These are phyloP conservation scores for Erythrobasidium hasegawianum DNA, from an alignment of 1,284 basidiomycete genomes.

Conservation along the genomic window DNA sequence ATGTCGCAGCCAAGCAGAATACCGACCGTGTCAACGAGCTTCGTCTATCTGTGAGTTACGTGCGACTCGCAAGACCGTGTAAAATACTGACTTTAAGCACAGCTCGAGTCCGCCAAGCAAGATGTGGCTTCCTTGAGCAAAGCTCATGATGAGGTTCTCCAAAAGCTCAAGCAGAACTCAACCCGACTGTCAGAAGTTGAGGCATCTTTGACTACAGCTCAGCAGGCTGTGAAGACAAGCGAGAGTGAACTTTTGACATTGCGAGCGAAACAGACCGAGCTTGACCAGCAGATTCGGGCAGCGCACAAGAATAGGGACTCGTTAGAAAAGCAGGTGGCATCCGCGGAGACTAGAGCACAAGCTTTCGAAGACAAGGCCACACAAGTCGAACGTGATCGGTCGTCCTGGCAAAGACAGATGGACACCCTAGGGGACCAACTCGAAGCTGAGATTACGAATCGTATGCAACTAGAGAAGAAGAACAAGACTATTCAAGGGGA, in stretches of 20 bases:
- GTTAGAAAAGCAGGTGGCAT: slow-evolving; percentile 69
- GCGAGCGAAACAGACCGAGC: slow-evolving; percentile 66
- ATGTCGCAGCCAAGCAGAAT: slow-evolving; percentile 41
- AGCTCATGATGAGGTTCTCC: slow-evolving; percentile 57
- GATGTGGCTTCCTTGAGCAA: slow-evolving; percentile 53
- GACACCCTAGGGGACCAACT: slow-evolving; percentile 65
- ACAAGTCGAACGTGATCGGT: slow-evolving; percentile 75
- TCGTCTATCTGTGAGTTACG: slow-evolving; percentile 48
- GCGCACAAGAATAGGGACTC: slow-evolving; percentile 53
- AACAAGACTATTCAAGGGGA: slow-evolving; percentile 66
- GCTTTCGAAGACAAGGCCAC: slow-evolving; percentile 83
- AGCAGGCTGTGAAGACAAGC: slow-evolving; percentile 64
- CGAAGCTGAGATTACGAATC: slow-evolving; percentile 65
- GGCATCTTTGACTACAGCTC: slow-evolving; percentile 58
- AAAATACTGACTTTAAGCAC: slow-evolving; percentile 55
- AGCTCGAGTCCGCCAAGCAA: slow-evolving; percentile 58
- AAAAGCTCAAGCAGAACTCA: slow-evolving; percentile 43
- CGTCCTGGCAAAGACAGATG: slow-evolving; percentile 66
- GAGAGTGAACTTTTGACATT: slow-evolving; percentile 72
- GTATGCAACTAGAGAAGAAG: slow-evolving; percentile 67
- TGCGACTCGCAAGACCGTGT: background rate
- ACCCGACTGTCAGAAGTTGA: slow-evolving; percentile 52
- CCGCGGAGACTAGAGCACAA: slow-evolving; percentile 70
- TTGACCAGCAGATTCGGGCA: slow-evolving; percentile 59
- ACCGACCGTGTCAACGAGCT: slow-evolving; percentile 50